A percentile compares a stretch with the other conserved stretches of the same genome.
Conservation (phyloP, 2,329 filamentous ascomycete genomes). For the Xylariaceae sp. region DNA sequence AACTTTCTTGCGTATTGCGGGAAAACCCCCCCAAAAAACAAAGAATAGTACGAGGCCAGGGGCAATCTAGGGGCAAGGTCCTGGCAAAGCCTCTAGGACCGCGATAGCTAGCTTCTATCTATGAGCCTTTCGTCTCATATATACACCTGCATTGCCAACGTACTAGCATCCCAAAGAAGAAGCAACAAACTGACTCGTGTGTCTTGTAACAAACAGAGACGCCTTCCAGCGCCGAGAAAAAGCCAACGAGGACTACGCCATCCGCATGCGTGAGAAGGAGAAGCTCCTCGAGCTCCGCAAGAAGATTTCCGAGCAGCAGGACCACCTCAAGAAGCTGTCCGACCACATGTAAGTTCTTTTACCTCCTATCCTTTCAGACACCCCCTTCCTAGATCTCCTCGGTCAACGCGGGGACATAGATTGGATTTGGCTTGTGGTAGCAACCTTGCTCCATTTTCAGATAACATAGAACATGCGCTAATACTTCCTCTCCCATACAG, state of each 20-base stretch:
- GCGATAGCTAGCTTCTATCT: background rate
- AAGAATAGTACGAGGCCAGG: too few species aligned
- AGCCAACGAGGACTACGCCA: slow-evolving; percentile 83
- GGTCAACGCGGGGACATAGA: too few species aligned
- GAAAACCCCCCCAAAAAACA: background rate
- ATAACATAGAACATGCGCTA: slow-evolving; percentile 2
- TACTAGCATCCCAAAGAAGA: too few species aligned
- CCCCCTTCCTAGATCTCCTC: too few species aligned
- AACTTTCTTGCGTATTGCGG: background rate
- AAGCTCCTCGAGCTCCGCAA: slow-evolving; percentile 82
- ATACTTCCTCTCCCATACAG: slow-evolving; percentile 52
- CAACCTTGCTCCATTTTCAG: background rate
- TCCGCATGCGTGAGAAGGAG: slow-evolving; percentile 86
- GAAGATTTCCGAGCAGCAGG: slow-evolving; percentile 77
- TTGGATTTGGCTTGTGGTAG: too few species aligned
- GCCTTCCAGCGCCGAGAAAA: slow-evolving; percentile 92
- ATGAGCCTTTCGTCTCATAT: too few species aligned
- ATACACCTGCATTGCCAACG: too few species aligned
- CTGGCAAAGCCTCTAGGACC: background rate
- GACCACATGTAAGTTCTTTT: slow-evolving; percentile 76
- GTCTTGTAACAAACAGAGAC: slow-evolving; percentile 64
- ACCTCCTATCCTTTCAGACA: background rate
- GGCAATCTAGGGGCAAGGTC: background rate
- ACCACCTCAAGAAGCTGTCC: slow-evolving; percentile 84
- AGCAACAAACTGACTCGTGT: slow-evolving; percentile 7